Base-by-base conservation (phyloP, 1,284 basidiomycete species). In the Apiotrichum brassicae region DNA sequence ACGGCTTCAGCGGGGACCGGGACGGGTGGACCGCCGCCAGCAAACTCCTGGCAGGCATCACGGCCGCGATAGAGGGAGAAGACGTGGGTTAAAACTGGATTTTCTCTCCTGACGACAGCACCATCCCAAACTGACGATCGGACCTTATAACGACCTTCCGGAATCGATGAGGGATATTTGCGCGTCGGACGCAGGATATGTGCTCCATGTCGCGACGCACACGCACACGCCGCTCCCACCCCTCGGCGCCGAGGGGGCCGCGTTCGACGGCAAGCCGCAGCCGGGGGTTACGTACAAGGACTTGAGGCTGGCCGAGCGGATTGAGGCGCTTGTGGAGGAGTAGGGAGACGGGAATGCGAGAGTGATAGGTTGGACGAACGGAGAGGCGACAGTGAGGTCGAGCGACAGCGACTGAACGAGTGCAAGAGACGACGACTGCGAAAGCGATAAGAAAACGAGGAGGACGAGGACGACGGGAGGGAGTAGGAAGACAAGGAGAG, bases 221-320 rank as follows among this genome's bases (percentile, higher is more conserved):
- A 71, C 68, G 4, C 68, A 71, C 53, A 69, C 68, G 38, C 68
- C 68, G 3, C 33, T 69, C 35, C 62, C 66, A 6, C 60, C 60
- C 11, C 50, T 59, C 14, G 47, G 41, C 8, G 49, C 52, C 22
- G 32, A 32, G 20, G 49, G 28, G 43, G 23, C 46, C 45, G 22
- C 40, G 48, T 48, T 53, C 7, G 53, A 52, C 9, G 53, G 53
- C 24, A 61, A 56, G 46, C 63, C 64, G 35, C 18, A 48, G 24
- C 66, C 66, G 3, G 68, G 68, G 6, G 61, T 71, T 13, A 71
- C 68, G 20, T 53, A 51, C 12, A 71, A 71, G 52, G 68, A 71
- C 41, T 30, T 69, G 16, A 43, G 44, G 14, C 53, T 71, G 9
- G 68, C 68, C 14, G 57, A 63, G 47, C 46, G 48, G 25, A 38